Evolutionary conservation across 192 early-diverging fungal genomes (phyloP).

Genomic region (Coemansia asiatica): DNA sequence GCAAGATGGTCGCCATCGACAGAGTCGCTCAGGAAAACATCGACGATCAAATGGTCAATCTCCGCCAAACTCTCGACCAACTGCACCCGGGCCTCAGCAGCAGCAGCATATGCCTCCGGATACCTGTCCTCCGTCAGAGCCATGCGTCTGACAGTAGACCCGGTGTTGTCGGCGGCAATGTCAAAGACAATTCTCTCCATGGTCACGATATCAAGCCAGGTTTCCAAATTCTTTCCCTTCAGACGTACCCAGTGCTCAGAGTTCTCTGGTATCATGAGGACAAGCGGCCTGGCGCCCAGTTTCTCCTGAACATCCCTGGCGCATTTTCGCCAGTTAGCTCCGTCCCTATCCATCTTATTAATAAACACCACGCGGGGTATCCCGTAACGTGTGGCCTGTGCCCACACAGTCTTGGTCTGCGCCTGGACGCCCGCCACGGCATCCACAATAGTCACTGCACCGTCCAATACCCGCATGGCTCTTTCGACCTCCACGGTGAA

Average conservation of each 20-base stretch:
- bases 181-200: conserved; percentile 57
- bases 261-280: conserved; percentile 69
- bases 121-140: conserved; percentile 6
- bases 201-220: conserved; percentile 72
- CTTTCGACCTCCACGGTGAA: conserved; percentile 97
- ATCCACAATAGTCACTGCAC: conserved; percentile 89
- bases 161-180: conserved; percentile 14
- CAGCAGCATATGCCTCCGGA: conserved; percentile 45
- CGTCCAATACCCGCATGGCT: conserved; percentile 88
- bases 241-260: conserved; percentile 1
- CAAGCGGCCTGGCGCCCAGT: conserved; percentile 64
- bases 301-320: conserved; percentile 57
- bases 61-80: conserved; percentile 84
- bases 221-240: conserved; percentile 56
- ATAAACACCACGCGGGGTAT: conserved; percentile 85
- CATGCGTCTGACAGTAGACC: conserved; percentile 23
- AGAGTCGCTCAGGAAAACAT: conserved; percentile 68
- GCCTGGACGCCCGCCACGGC: conserved; percentile 96
- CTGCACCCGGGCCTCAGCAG: conserved; percentile 59
- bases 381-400: conserved; percentile 77
- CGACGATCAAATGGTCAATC: conserved; percentile 80
- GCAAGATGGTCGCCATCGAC: conserved; percentile 73
- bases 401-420: conserved; percentile 95
- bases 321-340: conserved; percentile 40
- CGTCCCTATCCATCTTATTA: conserved; percentile 98